Evolutionary conservation across 768 basidiomycete species (phyloP).

Genomic region (Rhodotorula diobovata): DNA sequence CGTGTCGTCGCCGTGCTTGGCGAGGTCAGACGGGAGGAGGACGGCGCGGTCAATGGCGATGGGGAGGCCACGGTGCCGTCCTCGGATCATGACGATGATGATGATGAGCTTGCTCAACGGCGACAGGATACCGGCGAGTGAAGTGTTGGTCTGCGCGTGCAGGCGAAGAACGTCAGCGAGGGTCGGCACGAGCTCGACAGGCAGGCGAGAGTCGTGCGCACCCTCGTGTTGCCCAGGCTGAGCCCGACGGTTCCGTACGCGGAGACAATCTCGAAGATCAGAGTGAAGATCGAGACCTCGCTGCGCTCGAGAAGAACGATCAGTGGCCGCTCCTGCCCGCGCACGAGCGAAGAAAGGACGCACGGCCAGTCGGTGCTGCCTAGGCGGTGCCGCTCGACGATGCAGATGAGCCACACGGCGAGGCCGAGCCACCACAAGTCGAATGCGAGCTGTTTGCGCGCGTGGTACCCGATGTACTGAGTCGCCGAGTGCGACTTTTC

Average conservation of each 20-base stretch:
- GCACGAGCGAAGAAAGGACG: neutral
- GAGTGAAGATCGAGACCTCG: slow-evolving; percentile 38
- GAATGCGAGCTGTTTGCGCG: slow-evolving; percentile 82
- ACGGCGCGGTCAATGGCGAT: slow-evolving; percentile 58
- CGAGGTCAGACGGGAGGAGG: slow-evolving; percentile 65
- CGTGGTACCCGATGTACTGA: slow-evolving; percentile 55
- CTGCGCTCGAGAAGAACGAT: neutral
- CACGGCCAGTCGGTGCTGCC: slow-evolving; percentile 20
- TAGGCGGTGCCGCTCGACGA: slow-evolving; percentile 60
- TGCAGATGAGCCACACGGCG: slow-evolving; percentile 82
- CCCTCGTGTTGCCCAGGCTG: slow-evolving; percentile 77
- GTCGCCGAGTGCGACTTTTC: slow-evolving; percentile 37
- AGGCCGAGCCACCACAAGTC: slow-evolving; percentile 95
- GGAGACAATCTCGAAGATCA: slow-evolving; percentile 59
- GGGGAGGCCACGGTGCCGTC: slow-evolving; percentile 43
- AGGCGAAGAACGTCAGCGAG: neutral
- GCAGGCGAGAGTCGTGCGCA: slow-evolving; percentile 48
- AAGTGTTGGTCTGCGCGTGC: slow-evolving; percentile 65
- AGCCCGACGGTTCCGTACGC: slow-evolving; percentile 83
- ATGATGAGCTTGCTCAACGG: slow-evolving; percentile 83
- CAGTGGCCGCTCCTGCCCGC: too few relatives aligned
- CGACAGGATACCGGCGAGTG: slow-evolving; percentile 70
- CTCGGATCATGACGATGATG: slow-evolving; percentile 81
- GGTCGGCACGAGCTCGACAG: neutral
- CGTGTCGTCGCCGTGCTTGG: slow-evolving; percentile 33